phyloP scores from a whole-genome alignment of 192 early-diverging fungal species.

The Chytriomyces sp. region DNA sequence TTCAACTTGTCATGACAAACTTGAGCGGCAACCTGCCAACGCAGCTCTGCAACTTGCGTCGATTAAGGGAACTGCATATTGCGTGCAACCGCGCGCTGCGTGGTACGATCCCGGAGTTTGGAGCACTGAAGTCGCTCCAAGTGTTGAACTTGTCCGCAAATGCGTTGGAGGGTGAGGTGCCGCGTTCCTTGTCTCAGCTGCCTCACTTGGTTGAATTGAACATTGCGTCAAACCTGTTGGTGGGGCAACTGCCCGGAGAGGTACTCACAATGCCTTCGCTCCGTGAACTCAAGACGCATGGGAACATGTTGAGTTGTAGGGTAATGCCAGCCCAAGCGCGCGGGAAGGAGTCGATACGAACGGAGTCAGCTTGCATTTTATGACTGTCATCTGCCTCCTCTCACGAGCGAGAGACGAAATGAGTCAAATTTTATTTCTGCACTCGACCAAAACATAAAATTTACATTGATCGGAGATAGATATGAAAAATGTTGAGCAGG shows the following conservation, averaged over 20 bases:
- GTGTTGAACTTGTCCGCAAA: neutral
- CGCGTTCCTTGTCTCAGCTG: neutral
- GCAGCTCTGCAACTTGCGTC: neutral
- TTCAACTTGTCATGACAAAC: neutral
- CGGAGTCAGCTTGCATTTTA: too few species aligned
- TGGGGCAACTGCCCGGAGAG: neutral
- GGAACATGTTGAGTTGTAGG: neutral
- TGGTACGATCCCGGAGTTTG: neutral
- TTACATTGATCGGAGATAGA: too few species aligned
- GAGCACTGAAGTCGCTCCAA: neutral
- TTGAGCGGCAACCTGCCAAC: neutral
- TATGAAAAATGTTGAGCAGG: too few species aligned
- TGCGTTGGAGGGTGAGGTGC: neutral
- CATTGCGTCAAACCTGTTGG: neutral
- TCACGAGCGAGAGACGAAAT: too few species aligned
- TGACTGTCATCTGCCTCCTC: too few species aligned
- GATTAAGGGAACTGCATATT: neutral
- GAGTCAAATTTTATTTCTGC: too few species aligned
- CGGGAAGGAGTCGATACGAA: too few species aligned
- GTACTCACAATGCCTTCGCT: neutral
- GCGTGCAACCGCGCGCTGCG: neutral
- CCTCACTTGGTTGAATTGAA: neutral
- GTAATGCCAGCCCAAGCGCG: too few species aligned
- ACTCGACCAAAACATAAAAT: too few species aligned
- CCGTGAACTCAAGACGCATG: neutral